Base-by-base conservation (phyloP, 2,329 filamentous ascomycete genomes). In the Zymoseptoria pseudotritici region DNA sequence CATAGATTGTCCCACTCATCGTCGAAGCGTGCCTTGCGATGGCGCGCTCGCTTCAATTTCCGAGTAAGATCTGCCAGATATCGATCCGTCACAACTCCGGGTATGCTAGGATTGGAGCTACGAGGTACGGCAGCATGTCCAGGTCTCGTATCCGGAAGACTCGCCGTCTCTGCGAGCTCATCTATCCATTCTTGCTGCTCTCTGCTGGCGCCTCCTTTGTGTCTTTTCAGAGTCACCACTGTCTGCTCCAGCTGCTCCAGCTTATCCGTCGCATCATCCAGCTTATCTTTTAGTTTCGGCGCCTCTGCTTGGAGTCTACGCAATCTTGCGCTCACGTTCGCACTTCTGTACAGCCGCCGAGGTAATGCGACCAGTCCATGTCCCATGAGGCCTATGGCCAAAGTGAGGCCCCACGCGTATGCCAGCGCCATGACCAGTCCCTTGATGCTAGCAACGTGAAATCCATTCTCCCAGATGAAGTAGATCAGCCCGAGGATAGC, bases 381-480 rank as follows among this genome's bases (percentile, higher is more conserved):
- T 6, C 94, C 94, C 93, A 99, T 97, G 50, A 99, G 81, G 71
- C 96, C 97, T 63, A 99, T 96, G 53, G 92, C 94, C 56, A 97
- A 81, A 4, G 93, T 81, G 67, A 99, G 78, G 68, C 92, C 91
- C 89, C 92, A 97, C 61, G 91, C 90, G 74, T 99, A 99, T 46
- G 93, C 90, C 61, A 97, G 79, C 13, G 94, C 93, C 90, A 99
- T 96, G 64, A 96, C 82, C 50, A 95, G 79, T 42, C 84, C 87
- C 77, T 96, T 96, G 67, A 97, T 81, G 0, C 87, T 88, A 2
- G 79, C 80, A 61, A 88, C 82, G 24, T 86, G 83, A 67, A 91
- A 86, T 1, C 89, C 89, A 70, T 90, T 90, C 36, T 86, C 86
- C 64, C 91, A 79, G 64, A 94, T 86, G 67, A 97, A 85, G 73